Conservation (phyloP, 108 stramenopile genomes). For the Skeletonema marinoi region DNA sequence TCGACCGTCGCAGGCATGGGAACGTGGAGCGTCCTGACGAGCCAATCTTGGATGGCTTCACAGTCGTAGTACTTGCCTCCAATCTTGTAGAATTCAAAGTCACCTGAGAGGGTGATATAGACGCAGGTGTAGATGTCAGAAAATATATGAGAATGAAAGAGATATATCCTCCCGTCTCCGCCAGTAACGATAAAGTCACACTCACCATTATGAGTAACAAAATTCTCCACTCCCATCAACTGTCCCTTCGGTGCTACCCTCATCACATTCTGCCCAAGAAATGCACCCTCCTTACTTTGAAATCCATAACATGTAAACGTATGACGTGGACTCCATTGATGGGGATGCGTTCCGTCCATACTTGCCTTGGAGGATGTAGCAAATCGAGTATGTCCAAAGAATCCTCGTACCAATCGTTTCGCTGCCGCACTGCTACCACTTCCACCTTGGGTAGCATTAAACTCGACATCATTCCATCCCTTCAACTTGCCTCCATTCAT, state of each 20-base stretch:
- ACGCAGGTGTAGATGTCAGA: not conserved
- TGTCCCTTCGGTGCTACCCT: not conserved
- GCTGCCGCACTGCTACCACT: not conserved
- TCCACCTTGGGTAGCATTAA: not conserved
- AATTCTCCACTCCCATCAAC: constrained; percentile 54
- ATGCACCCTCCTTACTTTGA: no score
- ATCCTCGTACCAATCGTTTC: constrained; percentile 24
- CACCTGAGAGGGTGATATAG: constrained; percentile 30
- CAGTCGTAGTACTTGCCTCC: constrained; percentile 56
- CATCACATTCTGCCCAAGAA: no score
- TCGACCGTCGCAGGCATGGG: constrained; percentile 62
- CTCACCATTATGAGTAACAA: constrained; percentile 63
- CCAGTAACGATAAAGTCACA: no score
- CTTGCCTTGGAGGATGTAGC: constrained; percentile 64
- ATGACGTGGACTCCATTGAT: constrained; percentile 60
- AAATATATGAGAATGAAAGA: not conserved
- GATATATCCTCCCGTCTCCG: no score
- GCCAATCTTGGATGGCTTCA: constrained; percentile 58
- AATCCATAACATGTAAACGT: no score
- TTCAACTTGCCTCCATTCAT: not conserved
- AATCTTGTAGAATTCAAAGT: constrained; percentile 74
- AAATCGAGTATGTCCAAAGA: constrained; percentile 74
- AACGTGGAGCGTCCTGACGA: constrained; percentile 30
- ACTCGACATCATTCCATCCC: constrained; percentile 12
- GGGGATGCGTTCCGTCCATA: constrained; percentile 74